Base-by-base conservation (phyloP, 768 basidiomycete genomes). In the Amanita pseudoporphyria region DNA sequence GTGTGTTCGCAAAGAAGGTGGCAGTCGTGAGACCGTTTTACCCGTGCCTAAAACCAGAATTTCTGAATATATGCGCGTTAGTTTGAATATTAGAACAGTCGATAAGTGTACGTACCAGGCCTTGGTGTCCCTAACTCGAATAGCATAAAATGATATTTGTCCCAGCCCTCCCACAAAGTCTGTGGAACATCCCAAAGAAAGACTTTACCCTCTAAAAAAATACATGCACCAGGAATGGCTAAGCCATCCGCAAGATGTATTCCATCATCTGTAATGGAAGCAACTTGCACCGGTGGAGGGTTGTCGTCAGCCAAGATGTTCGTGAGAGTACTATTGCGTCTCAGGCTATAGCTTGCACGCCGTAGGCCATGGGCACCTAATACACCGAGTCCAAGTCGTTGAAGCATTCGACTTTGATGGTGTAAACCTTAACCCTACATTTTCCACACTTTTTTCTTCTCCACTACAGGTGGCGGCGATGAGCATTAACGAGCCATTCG, bases 21-120 rank as follows among this genome's bases (percentile, higher is more conserved):
- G 93, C 1, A 86, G 80, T 45, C 83, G 82, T 4, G 81, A 66
- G 18, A 84, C 74, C 5, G 72, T 73, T 54, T 72, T 74, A 0
- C 95, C 95, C 1, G 95, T 96, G 0, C 95, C 95, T 12, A 99
- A 69, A 1, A 98, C 63, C 26, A 98, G 65, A 33, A 99, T 89
- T 62, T 99, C 95, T 97, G 52, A 19, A 46, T 5, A 13, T 33
- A 38, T 19, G 31, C 50, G 32, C 35, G 30, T 33, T 28, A 46
- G 16, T 1, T 28, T 21, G 28, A 13, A 22, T 24, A n/a, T 22
- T 14, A 12, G 9, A 14, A 13, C 10, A n/a, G 19, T 12, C 9
- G 1, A 9, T 14, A 18, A 30, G 1, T 19, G 19, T 18, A 9
- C 81, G 53, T 52, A 92, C 94, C 95, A 40, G 95, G 94, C 62